phyloP scores from a whole-genome alignment of 306 rosid genomes.

The Begonia fuchsioides region DNA sequence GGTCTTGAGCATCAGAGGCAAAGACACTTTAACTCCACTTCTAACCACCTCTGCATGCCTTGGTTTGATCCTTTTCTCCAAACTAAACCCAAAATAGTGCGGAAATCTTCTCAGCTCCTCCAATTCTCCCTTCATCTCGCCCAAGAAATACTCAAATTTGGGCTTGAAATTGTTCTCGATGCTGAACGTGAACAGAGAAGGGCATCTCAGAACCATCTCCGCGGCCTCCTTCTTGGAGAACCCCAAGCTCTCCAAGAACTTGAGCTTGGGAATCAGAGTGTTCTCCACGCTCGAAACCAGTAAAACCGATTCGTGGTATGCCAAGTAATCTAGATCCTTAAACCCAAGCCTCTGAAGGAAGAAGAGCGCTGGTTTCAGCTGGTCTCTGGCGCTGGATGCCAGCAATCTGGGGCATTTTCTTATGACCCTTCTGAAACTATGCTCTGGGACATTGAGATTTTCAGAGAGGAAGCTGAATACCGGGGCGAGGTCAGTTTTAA shows the following conservation, averaged over 20 bases:
- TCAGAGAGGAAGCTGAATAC: constrained; percentile 49
- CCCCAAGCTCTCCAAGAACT: constrained; percentile 45
- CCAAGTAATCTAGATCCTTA: constrained; percentile 42
- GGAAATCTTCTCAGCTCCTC: constrained; percentile 69
- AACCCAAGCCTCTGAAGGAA: constrained; percentile 71
- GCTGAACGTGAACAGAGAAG: constrained; percentile 71
- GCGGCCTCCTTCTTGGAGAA: constrained; percentile 33
- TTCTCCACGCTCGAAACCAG: constrained; percentile 71
- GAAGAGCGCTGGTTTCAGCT: constrained; percentile 61
- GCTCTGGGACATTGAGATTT: constrained; percentile 53
- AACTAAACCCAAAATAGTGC: constrained; percentile 75
- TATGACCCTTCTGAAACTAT: constrained; percentile 40
- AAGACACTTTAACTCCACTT: constrained; percentile 35
- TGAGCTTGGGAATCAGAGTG: constrained; percentile 57
- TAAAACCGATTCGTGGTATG: constrained; percentile 50
- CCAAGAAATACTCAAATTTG: constrained; percentile 43
- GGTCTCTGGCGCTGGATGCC: constrained; percentile 54
- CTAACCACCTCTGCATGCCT: constrained; percentile 45
- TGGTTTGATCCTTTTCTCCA: constrained; percentile 85
- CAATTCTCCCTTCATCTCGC: constrained; percentile 44
- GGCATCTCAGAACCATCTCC: constrained; percentile 61
- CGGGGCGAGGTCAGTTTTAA: constrained; percentile 57
- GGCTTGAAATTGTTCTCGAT: constrained; percentile 73
- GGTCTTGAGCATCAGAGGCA: constrained; percentile 66
- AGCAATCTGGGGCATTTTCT: constrained; percentile 80